A percentile compares a stretch with the other conserved stretches of the same genome.
Evolutionary conservation across 805 yeast species (phyloP).

Genomic region (Metschnikowia dekortorum): DNA sequence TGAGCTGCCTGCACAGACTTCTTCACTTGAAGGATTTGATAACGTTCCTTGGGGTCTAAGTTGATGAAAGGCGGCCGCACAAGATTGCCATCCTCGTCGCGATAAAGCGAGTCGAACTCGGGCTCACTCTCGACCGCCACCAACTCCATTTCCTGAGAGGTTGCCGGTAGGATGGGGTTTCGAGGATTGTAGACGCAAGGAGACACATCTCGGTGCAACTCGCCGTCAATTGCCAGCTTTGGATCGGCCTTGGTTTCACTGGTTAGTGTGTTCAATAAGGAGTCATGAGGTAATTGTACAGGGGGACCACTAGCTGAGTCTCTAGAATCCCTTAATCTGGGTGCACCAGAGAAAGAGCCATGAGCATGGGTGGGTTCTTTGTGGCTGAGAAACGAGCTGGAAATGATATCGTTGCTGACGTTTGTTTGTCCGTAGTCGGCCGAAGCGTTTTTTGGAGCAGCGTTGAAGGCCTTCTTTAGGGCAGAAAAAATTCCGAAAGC

Average conservation of each 20-base stretch:
- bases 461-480: constrained; percentile 6
- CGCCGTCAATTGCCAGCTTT: constrained; percentile 3
- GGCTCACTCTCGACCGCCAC: constrained; percentile 17
- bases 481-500: constrained; percentile 12
- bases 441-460: not conserved
- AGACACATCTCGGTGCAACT: constrained; percentile 10
- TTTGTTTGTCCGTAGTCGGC: not conserved
- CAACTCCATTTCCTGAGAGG: constrained; percentile 9
- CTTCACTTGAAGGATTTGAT: constrained; percentile 38
- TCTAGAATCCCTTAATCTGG: constrained; percentile 12
- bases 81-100: constrained; percentile 34
- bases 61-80: constrained; percentile 43
- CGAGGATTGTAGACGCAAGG: constrained; percentile 16
- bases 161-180: constrained; percentile 14
- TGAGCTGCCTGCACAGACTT: constrained; percentile 34
- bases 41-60: constrained; percentile 40
- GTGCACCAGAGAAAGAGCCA: not conserved
- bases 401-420: not conserved
- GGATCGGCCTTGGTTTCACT: constrained; percentile 6
- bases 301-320: constrained; percentile 8
- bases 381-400: not conserved
- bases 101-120: constrained; percentile 31
- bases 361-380: not conserved
- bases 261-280: constrained; percentile 8
- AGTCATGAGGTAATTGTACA: constrained; percentile 6